These are phyloP conservation scores for Penicillium samsonianum DNA, from an alignment of 495 filamentous ascomycete genomes.

Conservation along the genomic window DNA sequence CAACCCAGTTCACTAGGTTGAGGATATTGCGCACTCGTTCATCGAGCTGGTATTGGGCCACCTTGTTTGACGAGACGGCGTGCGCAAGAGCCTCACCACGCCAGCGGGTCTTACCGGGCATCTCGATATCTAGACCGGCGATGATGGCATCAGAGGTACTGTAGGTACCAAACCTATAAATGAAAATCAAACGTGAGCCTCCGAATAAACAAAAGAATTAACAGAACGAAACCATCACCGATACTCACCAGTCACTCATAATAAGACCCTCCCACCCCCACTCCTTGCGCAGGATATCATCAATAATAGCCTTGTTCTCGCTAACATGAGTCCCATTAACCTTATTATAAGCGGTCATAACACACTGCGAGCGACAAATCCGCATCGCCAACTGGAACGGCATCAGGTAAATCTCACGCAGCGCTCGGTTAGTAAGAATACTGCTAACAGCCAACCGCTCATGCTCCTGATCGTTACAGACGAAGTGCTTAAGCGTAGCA, in stretches of 20 bases:
- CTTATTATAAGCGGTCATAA: slow-evolving; percentile 79
- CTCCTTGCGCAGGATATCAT: slow-evolving; percentile 66
- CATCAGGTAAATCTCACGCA: slow-evolving; percentile 76
- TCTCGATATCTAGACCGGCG: slow-evolving; percentile 73
- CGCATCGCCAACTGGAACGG: slow-evolving; percentile 72
- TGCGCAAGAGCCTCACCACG: slow-evolving; percentile 61
- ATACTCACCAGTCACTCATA: slow-evolving; percentile 69
- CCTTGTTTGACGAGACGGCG: slow-evolving; percentile 60
- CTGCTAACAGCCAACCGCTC: slow-evolving; percentile 67
- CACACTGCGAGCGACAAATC: slow-evolving; percentile 61
- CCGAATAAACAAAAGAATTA: slow-evolving; percentile 5
- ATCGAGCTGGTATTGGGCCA: slow-evolving; percentile 58
- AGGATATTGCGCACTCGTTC: slow-evolving; percentile 63
- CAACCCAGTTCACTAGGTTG: slow-evolving; percentile 63
- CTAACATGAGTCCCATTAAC: slow-evolving; percentile 71
- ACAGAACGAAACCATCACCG: not conserved
- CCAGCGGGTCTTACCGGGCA: slow-evolving; percentile 70
- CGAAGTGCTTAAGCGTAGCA: slow-evolving; percentile 78
- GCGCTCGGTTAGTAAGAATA: slow-evolving; percentile 65
- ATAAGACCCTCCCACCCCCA: slow-evolving; percentile 70
- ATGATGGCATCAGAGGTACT: slow-evolving; percentile 65
- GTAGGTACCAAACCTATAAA: slow-evolving; percentile 60
- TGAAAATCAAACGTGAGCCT: not conserved
- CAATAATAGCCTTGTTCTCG: slow-evolving; percentile 63
- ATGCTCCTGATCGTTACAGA: slow-evolving; percentile 80